Evolutionary conservation across 345 rosid genomes (phyloP).

Genomic region (Theobroma cacao): DNA sequence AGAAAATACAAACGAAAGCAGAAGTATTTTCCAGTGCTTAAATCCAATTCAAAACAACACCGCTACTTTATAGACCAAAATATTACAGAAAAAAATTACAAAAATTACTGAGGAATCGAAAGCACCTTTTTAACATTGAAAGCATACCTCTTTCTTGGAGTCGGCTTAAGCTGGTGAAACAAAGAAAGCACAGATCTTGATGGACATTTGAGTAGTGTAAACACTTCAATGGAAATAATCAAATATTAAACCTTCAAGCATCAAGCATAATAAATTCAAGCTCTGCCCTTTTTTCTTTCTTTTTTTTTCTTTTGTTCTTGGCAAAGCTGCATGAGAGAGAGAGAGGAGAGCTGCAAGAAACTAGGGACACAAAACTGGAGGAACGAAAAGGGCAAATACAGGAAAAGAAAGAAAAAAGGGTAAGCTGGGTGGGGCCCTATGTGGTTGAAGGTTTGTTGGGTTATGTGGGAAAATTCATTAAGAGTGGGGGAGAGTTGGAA

Average conservation of each 20-base stretch:
- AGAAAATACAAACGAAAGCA: slow-evolving; percentile 2
- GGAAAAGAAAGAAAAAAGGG: not conserved
- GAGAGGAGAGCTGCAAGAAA: not conserved
- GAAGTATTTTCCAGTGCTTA: not conserved
- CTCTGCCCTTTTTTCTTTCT: not conserved
- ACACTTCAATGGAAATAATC: not conserved
- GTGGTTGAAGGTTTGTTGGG: slow-evolving; percentile 14
- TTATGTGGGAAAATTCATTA: not conserved
- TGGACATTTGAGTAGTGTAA: not conserved
- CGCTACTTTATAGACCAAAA: not conserved
- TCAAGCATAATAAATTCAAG: not conserved
- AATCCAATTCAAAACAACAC: slow-evolving; percentile 6
- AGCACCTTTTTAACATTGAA: not conserved
- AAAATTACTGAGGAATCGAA: not conserved
- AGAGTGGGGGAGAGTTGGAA: not conserved
- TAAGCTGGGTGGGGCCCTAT: not conserved
- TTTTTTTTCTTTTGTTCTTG: no score
- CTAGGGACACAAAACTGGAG: not conserved
- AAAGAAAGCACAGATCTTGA: slow-evolving; percentile 9
- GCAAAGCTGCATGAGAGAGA: slow-evolving; percentile 9
- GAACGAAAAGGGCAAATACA: not conserved
- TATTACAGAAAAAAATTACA: not conserved
- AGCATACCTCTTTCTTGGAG: slow-evolving; percentile 14
- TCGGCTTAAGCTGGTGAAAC: not conserved
- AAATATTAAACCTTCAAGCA: slow-evolving; percentile 6